Percentiles rank a stretch among this genome's conserved stretches.
Conservation (phyloP, 164 flowering plant species). For the Cinnamomum chago region DNA sequence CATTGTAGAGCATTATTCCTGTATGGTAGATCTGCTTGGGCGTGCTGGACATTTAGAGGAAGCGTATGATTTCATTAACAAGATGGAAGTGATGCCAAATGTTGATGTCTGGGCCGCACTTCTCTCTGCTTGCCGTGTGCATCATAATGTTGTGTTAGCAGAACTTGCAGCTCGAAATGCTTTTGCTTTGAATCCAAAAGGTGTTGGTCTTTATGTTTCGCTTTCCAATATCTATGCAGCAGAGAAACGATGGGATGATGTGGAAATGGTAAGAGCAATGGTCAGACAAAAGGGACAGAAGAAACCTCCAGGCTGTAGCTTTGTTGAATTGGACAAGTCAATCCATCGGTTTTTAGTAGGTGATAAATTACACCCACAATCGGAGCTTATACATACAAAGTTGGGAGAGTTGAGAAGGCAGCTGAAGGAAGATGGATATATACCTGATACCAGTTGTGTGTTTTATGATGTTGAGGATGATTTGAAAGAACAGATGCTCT, state of each 20-base stretch:
- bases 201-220: conserved; percentile 31
- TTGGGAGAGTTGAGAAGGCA: conserved; percentile 26
- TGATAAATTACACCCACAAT: conserved; percentile 34
- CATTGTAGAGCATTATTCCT: conserved; percentile 33
- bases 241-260: conserved; percentile 43
- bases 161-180: conserved; percentile 35
- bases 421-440: conserved; percentile 33
- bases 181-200: conserved; percentile 28
- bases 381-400: conserved; percentile 30
- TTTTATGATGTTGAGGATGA: conserved; percentile 37
- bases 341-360: conserved; percentile 41
- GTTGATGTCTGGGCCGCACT: conserved; percentile 43
- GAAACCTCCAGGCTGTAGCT: conserved; percentile 44
- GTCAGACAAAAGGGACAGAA: conserved; percentile 25
- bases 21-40: conserved; percentile 50
- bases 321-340: conserved; percentile 31
- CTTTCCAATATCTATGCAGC: conserved; percentile 41
- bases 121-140: conserved; percentile 39
- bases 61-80: conserved; percentile 35
- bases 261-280: conserved; percentile 34
- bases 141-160: conserved; percentile 34
- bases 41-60: conserved; percentile 39
- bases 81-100: conserved; percentile 32
- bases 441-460: conserved; percentile 36
- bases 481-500: conserved; percentile 39